These are phyloP conservation scores for Leishmania mexicana DNA, from an alignment of 208 protist genomes.

Conservation along the genomic window DNA sequence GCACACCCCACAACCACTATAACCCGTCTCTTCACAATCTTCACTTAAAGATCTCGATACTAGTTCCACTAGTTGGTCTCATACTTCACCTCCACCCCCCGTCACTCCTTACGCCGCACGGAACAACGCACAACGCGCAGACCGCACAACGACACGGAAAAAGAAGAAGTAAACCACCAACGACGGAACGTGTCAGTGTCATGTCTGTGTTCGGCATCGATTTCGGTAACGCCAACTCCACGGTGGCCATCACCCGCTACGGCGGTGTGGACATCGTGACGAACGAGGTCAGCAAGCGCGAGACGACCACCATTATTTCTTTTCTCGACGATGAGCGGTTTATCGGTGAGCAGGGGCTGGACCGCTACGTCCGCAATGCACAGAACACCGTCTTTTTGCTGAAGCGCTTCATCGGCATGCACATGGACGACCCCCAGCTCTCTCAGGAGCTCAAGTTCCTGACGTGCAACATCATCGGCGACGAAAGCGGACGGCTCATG, in stretches of 20 bases:
- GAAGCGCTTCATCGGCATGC: constrained; percentile 90
- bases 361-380: constrained; percentile 84
- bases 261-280: constrained; percentile 92
- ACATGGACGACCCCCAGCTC: constrained; percentile 71
- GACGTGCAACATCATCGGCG: constrained; percentile 67
- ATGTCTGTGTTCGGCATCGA: constrained; percentile 95
- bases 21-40: not conserved
- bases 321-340: constrained; percentile 87
- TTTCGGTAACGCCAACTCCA: constrained; percentile 91
- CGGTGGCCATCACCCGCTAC: constrained; percentile 83
- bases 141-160: not conserved
- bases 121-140: not conserved
- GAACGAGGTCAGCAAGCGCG: constrained; percentile 90
- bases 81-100: not conserved
- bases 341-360: constrained; percentile 87
- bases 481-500: constrained; percentile 72
- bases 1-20: not conserved
- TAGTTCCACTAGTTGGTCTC: not conserved
- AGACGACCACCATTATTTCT: constrained; percentile 91
- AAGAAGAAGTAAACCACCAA: constrained; percentile 13
- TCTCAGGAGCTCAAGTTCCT: constrained; percentile 63
- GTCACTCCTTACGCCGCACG: not conserved
- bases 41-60: not conserved
- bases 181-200: not conserved
- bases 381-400: constrained; percentile 87